Conservation (phyloP, 1,284 basidiomycete species). For the Melampsora larici-populina region DNA sequence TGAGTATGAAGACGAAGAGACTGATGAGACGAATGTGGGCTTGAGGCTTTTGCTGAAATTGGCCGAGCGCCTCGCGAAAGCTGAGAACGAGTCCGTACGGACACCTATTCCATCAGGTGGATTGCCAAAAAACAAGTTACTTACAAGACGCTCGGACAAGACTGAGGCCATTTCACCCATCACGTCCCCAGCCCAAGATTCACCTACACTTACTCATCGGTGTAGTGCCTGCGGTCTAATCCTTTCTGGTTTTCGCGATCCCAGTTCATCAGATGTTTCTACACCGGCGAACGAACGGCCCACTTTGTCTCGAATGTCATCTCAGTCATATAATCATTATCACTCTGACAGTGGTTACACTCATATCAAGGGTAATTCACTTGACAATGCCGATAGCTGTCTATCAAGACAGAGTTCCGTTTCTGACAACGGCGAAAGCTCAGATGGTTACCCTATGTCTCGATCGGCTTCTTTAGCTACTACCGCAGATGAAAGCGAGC, state of each 20-base stretch:
- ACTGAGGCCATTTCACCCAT: neutral
- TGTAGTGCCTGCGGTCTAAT: conserved; percentile 24
- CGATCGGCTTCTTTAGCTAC: conserved; percentile 10
- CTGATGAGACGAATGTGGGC: neutral
- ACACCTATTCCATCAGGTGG: neutral
- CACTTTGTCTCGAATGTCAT: conserved; percentile 19
- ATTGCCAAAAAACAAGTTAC: neutral
- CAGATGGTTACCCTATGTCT: conserved; percentile 8
- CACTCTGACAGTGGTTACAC: neutral
- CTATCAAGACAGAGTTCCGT: conserved; percentile 19
- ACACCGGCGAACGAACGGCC: conserved; percentile 28
- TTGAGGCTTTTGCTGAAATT: conserved; percentile 25
- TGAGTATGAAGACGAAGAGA: neutral
- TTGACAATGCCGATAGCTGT: neutral
- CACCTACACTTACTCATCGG: neutral
- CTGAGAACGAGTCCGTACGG: neutral
- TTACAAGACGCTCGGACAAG: neutral
- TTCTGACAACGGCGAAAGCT: conserved; percentile 9
- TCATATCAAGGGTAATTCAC: conserved; percentile 1
- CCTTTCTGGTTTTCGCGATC: neutral
- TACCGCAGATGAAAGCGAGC: conserved; percentile 39
- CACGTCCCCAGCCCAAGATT: neutral
- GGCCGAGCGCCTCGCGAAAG: conserved; percentile 6
- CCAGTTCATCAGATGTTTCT: conserved; percentile 24
- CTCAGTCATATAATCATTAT: conserved; percentile 13